phyloP scores from a whole-genome alignment of 2,329 filamentous ascomycete genomes.

The Fusarium zealandicum region DNA sequence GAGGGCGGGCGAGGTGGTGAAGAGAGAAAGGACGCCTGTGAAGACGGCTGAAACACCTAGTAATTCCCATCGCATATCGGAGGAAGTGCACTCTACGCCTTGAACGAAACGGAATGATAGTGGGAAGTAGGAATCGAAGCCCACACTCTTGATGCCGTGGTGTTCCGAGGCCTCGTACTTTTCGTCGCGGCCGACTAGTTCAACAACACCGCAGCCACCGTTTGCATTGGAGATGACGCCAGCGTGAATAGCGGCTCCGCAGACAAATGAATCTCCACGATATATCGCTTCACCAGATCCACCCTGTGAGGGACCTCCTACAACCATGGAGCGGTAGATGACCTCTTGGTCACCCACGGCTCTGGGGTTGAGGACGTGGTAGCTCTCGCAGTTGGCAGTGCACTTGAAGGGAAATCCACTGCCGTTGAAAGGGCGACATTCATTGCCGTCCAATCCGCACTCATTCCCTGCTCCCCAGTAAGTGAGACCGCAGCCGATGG shows the following conservation, averaged over 20 bases:
- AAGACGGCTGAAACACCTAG: conserved; percentile 83
- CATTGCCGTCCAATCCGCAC: conserved; percentile 77
- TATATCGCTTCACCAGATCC: conserved; percentile 66
- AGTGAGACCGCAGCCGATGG: conserved; percentile 70
- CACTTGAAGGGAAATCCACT: conserved; percentile 77
- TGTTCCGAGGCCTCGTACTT: conserved; percentile 68
- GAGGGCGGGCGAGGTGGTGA: conserved; percentile 77
- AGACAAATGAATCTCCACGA: conserved; percentile 89
- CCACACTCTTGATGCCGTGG: conserved; percentile 79
- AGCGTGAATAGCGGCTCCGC: conserved; percentile 82
- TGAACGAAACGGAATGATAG: conserved; percentile 80
- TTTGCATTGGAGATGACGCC: conserved; percentile 74
- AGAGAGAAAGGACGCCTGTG: conserved; percentile 78
- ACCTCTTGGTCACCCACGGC: conserved; percentile 76
- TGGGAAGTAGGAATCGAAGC: conserved; percentile 89
- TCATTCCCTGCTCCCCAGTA: conserved; percentile 76
- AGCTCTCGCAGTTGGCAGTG: conserved; percentile 73
- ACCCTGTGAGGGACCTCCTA: conserved; percentile 67
- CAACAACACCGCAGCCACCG: conserved; percentile 84
- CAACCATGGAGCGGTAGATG: conserved; percentile 68
- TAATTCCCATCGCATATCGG: conserved; percentile 84
- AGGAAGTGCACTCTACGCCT: conserved; percentile 70
- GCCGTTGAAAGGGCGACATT: conserved; percentile 77
- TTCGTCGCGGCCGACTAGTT: conserved; percentile 72
- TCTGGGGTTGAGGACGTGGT: conserved; percentile 72